phyloP scores from a whole-genome alignment of 768 basidiomycete genomes.

The Tubosaeta sp. region DNA sequence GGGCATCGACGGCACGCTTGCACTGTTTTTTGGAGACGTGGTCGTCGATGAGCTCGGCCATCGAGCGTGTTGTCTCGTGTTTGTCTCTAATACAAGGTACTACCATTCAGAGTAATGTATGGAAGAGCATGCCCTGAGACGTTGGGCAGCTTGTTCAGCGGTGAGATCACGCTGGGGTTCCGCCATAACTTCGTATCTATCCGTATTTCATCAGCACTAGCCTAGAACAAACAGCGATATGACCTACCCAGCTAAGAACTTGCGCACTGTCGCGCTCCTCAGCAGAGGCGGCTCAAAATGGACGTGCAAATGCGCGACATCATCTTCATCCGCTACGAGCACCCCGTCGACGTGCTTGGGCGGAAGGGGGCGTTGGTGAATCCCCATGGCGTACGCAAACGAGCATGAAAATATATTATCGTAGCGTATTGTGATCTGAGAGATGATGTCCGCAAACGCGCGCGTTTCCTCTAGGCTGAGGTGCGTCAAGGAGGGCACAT shows the following conservation, averaged over 20 bases:
- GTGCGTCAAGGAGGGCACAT: constrained; percentile 66
- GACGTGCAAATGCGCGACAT: constrained; percentile 77
- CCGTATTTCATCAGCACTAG: neutral
- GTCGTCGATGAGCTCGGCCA: constrained; percentile 62
- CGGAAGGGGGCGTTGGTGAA: constrained; percentile 79
- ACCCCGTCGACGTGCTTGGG: constrained; percentile 25
- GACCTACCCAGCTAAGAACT: constrained; percentile 85
- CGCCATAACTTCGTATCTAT: constrained; percentile 84
- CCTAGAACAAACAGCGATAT: neutral
- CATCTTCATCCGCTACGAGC: constrained; percentile 37
- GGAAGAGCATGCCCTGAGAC: constrained; percentile 51
- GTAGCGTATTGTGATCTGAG: constrained; percentile 59
- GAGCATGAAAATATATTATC: constrained; percentile 82
- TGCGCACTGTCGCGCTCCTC: constrained; percentile 75
- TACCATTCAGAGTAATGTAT: constrained; percentile 48
- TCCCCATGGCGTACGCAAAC: constrained; percentile 93
- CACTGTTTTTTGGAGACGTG: constrained; percentile 72
- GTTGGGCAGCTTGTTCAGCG: constrained; percentile 77
- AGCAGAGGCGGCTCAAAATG: constrained; percentile 86
- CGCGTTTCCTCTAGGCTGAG: constrained; percentile 57
- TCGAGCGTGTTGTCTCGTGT: constrained; percentile 25
- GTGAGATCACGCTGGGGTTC: constrained; percentile 90
- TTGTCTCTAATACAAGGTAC: constrained; percentile 3
- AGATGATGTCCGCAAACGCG: constrained; percentile 66
- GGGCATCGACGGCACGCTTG: constrained; percentile 71